Evolutionary conservation across 164 flowering plant species (phyloP).

Genomic region (Tetracentron sinense): DNA sequence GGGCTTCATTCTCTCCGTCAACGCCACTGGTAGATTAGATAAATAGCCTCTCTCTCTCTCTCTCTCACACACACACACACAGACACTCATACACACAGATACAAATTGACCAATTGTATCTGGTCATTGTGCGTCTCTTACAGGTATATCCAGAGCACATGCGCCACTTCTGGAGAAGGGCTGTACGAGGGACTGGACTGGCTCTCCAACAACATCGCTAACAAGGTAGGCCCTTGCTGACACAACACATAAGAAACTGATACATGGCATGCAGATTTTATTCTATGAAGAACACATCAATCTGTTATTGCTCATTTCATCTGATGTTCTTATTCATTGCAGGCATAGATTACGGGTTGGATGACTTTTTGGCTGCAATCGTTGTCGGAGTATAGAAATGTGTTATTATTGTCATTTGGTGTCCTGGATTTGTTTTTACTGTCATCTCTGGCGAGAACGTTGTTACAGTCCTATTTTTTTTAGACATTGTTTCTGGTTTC

Average conservation of each 20-base stretch:
- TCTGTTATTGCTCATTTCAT: background rate
- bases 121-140: background rate
- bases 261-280: background rate
- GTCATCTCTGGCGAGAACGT: background rate
- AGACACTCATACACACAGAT: background rate
- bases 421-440: background rate
- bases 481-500: background rate
- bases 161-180: too few relatives aligned
- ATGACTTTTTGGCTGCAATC: slow-evolving; percentile 3
- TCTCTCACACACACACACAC: background rate
- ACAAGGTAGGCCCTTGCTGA: background rate
- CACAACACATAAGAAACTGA: too few relatives aligned
- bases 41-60: too few relatives aligned
- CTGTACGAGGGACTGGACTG: too few relatives aligned
- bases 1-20: slow-evolving; percentile 70
- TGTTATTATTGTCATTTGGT: background rate
- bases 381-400: background rate
- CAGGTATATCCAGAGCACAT: too few relatives aligned
- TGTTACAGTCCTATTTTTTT: background rate
- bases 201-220: too few relatives aligned
- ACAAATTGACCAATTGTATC: background rate
- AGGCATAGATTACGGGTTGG: slow-evolving; percentile 10
- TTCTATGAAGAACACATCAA: background rate
- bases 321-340: background rate
- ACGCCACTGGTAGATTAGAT: slow-evolving; percentile 50